Evolutionary conservation across 192 early-diverging fungal genomes (phyloP).

Genomic region (Umbelopsis sp.): DNA sequence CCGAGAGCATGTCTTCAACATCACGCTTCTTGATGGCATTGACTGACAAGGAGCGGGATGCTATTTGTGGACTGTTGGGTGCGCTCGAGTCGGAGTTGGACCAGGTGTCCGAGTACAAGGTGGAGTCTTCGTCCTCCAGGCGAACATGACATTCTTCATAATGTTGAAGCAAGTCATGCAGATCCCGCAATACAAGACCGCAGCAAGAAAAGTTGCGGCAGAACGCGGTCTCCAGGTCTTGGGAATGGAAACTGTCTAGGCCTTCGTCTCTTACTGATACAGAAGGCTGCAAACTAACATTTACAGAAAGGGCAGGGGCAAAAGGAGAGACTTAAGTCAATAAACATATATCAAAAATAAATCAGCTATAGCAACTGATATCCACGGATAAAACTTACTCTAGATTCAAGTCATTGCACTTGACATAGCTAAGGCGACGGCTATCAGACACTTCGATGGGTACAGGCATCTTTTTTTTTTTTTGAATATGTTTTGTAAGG

Average conservation of each 20-base stretch:
- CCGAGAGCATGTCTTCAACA: not conserved
- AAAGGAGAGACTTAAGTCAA: not conserved
- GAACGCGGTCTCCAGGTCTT: conserved; percentile 85
- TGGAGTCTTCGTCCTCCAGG: conserved; percentile 78
- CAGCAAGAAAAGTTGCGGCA: conserved; percentile 97
- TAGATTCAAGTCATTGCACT: conserved; percentile 12
- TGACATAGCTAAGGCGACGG: conserved; percentile 18
- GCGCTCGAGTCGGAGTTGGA: conserved; percentile 14
- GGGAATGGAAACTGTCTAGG: conserved; percentile 48
- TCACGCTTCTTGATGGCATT: conserved; percentile 4
- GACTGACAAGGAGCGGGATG: not conserved
- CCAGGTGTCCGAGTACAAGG: conserved; percentile 45
- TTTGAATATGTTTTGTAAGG: not conserved
- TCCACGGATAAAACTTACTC: not conserved
- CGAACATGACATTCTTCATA: conserved; percentile 94
- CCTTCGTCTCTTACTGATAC: not conserved
- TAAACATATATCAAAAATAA: not conserved
- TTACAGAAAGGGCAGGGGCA: not conserved
- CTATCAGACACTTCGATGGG: conserved; percentile 21
- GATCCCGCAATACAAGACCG: conserved; percentile 81
- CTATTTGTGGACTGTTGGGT: conserved; percentile 6
- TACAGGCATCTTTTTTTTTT: conserved; percentile 19
- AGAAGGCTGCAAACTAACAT: not conserved
- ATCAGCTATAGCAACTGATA: too few relatives aligned
- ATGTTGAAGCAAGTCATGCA: conserved; percentile 96